These are phyloP conservation scores for Omphalea diandra DNA, from an alignment of 441 rosid species.

Conservation along the genomic window DNA sequence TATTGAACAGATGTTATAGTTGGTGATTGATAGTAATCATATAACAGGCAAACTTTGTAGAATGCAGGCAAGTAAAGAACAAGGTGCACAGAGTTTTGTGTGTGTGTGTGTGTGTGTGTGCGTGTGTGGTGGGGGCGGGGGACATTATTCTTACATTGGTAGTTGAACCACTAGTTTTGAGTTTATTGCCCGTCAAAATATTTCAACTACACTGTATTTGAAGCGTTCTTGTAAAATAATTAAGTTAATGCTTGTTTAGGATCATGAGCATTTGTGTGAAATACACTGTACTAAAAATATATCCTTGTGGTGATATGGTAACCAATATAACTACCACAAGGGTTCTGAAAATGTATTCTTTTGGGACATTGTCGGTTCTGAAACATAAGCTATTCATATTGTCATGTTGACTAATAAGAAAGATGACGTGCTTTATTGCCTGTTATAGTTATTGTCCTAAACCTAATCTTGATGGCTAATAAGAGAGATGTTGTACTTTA, in stretches of 20 bases:
- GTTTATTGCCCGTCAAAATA: too few species aligned
- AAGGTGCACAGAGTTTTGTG: not conserved
- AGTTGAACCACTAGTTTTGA: not conserved
- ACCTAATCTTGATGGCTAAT: too few species aligned
- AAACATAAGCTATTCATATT: not conserved
- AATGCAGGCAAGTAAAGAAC: not conserved
- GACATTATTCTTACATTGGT: not conserved
- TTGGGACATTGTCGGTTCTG: not conserved
- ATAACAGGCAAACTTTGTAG: not conserved
- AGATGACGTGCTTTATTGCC: not conserved
- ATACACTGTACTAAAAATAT: not conserved
- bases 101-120: too few species aligned
- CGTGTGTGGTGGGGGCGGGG: too few species aligned
- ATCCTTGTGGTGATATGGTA: not conserved
- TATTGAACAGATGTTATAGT: not conserved
- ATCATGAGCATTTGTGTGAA: too few species aligned
- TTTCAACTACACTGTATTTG: too few species aligned
- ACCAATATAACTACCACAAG: not conserved
- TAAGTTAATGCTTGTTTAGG: too few species aligned
- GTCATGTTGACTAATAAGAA: not conserved
- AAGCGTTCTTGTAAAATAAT: too few species aligned
- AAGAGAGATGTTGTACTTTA: too few species aligned
- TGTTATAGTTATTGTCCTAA: too few species aligned
- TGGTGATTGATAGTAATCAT: too few species aligned
- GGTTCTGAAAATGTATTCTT: not conserved